Evolutionary conservation across 306 rosid species (phyloP).

Genomic region (Fragaria iinumae): DNA sequence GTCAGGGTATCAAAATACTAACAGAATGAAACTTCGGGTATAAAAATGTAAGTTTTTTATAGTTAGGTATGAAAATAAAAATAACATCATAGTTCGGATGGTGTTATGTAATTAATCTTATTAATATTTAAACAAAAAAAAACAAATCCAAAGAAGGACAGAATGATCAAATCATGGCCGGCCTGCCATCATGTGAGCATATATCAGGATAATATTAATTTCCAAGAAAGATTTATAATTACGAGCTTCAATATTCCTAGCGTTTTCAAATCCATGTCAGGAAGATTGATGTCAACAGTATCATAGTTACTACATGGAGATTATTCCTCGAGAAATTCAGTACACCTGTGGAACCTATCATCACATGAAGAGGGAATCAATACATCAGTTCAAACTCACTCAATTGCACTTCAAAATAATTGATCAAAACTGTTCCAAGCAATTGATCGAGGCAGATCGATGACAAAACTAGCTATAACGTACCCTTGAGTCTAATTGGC

Average conservation of each 20-base stretch:
- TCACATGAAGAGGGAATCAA: background rate
- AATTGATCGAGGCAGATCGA: background rate
- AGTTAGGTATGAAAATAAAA: too few relatives aligned
- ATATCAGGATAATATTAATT: background rate
- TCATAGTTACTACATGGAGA: background rate
- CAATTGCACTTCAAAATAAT: background rate
- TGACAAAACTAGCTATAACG: background rate
- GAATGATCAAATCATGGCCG: conserved; percentile 1
- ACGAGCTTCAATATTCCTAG: background rate
- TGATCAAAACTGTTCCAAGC: background rate
- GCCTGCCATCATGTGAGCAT: conserved; percentile 3
- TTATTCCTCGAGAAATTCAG: background rate
- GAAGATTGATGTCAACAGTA: conserved; percentile 8
- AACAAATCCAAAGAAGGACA: background rate
- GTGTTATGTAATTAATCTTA: too few relatives aligned
- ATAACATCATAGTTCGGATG: too few relatives aligned
- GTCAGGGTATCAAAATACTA: too few relatives aligned
- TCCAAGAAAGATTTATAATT: background rate
- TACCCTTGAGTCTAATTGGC: background rate
- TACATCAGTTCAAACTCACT: background rate
- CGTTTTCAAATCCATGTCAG: conserved; percentile 14
- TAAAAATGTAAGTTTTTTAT: too few relatives aligned
- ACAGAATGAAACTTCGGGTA: too few relatives aligned
- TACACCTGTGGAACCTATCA: background rate
- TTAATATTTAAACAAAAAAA: background rate